Conservation (phyloP, 352 stramenopile genomes). For the Pythium dissotocum region DNA sequence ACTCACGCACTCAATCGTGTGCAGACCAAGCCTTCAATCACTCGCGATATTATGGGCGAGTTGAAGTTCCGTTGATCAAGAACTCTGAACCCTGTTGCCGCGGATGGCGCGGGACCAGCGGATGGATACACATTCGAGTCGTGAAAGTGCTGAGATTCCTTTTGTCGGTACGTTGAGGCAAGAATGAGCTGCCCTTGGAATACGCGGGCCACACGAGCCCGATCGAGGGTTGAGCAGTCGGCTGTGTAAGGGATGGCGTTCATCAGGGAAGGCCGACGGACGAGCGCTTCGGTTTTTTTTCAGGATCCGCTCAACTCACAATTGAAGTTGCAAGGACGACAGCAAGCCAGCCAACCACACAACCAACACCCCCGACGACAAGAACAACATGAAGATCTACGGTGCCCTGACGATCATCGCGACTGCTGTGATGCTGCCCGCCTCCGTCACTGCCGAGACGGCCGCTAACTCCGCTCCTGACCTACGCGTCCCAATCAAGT, state of each 20-base stretch:
- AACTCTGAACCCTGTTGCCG: background rate
- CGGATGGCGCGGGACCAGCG: background rate
- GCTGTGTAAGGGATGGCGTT: no score
- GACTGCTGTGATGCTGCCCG: no score
- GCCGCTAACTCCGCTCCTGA: no score
- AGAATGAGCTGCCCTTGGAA: background rate
- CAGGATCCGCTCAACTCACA: background rate
- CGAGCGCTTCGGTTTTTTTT: no score
- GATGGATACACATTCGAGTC: background rate
- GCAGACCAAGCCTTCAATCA: slow-evolving; percentile 9
- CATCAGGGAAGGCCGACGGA: no score
- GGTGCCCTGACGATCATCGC: background rate
- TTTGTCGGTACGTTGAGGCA: background rate
- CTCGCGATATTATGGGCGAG: slow-evolving; percentile 26
- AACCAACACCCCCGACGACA: background rate
- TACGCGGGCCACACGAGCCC: background rate
- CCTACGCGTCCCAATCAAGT: no score
- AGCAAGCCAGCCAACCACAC: background rate
- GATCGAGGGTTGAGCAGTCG: no score
- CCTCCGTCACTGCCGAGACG: no score
- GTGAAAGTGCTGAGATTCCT: background rate
- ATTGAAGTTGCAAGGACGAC: background rate
- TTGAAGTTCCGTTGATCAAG: background rate
- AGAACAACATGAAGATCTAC: slow-evolving; percentile 3
- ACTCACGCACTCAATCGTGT: background rate